Conservation (phyloP, 805 yeast genomes). For the Citeromyces matritensis region DNA sequence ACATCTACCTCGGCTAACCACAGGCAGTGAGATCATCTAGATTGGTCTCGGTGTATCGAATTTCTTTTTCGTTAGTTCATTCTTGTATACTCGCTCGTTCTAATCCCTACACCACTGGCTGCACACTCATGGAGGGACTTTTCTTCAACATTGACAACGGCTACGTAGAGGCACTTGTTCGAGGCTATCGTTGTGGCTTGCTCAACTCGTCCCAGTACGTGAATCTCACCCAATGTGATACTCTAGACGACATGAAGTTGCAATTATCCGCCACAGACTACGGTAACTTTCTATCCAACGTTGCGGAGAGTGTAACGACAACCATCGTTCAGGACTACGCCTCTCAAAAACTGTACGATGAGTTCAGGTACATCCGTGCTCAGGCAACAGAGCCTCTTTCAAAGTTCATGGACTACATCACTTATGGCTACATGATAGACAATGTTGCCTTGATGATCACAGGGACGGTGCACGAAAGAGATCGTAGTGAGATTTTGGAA, state of each 20-base stretch:
- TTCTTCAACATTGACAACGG: conserved; percentile 85
- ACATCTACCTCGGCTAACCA: too few species aligned
- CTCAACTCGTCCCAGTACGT: conserved; percentile 68
- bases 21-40: too few species aligned
- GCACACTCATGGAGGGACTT: conserved; percentile 68
- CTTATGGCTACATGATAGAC: conserved; percentile 97
- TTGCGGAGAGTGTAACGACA: conserved; percentile 74
- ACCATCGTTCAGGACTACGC: conserved; percentile 74
- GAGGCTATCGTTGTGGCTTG: conserved; percentile 85
- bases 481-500: conserved; percentile 71
- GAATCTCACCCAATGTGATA: conserved; percentile 92
- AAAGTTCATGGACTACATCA: conserved; percentile 79
- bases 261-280: conserved; percentile 95
- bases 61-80: too few species aligned
- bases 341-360: conserved; percentile 57
- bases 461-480: conserved; percentile 93
- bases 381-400: conserved; percentile 74
- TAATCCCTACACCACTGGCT: conserved; percentile 2
- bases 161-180: conserved; percentile 83
- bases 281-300: conserved; percentile 76
- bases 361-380: conserved; percentile 72
- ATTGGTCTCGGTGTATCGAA: too few species aligned
- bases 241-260: conserved; percentile 82
- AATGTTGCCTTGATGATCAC: conserved; percentile 92
- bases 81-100: too few species aligned